A percentile compares a stretch with the other conserved stretches of the same genome.
These are phyloP conservation scores for Penicillium sp. DNA, from an alignment of 2,329 filamentous ascomycete genomes.

Conservation along the genomic window DNA sequence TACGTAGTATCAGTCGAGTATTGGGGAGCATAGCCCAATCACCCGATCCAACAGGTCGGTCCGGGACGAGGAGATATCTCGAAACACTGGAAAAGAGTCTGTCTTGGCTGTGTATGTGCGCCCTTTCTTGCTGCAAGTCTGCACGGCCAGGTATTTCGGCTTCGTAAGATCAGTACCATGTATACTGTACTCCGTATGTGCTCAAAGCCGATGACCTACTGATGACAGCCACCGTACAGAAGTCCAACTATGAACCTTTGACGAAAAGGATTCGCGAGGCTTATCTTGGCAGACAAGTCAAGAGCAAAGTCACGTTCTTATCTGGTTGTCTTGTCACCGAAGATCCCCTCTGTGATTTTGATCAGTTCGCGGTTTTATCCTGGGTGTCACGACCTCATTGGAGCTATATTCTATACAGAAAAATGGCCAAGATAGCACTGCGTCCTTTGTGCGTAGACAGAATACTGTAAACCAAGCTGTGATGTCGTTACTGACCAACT, in stretches of 20 bases:
- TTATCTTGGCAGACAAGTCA: background rate
- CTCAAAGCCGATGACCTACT: too few species aligned
- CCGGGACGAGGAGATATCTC: conserved; percentile 13
- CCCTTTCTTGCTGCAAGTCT: background rate
- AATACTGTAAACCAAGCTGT: background rate
- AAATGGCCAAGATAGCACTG: background rate
- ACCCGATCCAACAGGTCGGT: conserved; percentile 10
- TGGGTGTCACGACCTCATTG: background rate
- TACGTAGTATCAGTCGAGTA: background rate
- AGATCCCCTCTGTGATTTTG: background rate
- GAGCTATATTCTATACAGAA: background rate
- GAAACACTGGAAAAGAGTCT: conserved; percentile 2
- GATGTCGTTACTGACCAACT: conserved; percentile 1
- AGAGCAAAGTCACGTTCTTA: background rate
- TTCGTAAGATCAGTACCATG: background rate
- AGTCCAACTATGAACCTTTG: background rate
- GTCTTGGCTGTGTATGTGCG: background rate
- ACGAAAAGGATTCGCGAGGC: background rate
- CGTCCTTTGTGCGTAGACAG: background rate
- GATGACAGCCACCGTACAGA: background rate
- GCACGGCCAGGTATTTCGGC: background rate
- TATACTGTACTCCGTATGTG: background rate
- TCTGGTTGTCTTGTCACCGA: background rate
- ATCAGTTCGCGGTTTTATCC: background rate
- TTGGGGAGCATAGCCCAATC: conserved; percentile 14